Evolutionary conservation across 2,329 filamentous ascomycete species (phyloP), one percentile per base, ranked within the genome.

Genomic region (Ilyonectria mors-panacis): DNA sequence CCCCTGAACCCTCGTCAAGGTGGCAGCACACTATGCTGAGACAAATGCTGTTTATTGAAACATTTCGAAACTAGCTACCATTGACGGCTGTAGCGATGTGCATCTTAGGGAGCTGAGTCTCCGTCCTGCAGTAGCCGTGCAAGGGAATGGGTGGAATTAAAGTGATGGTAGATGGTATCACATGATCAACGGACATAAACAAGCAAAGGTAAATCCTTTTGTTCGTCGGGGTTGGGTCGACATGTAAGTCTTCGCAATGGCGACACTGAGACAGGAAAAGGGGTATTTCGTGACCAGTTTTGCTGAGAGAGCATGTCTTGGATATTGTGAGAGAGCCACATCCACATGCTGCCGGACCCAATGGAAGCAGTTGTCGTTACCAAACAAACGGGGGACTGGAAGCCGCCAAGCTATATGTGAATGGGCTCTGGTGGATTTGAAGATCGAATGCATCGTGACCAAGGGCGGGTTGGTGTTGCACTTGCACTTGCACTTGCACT

Each of bases 11-110:
- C 50, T 35, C 21, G 47, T 65, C 55, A 58, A 64, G 28, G 58
- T 59, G 63, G 15, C 30, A 75, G 69, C 70, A 71, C 65, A 70
- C 67, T 73, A 66, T 72, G 70, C 72, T 67, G 66, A 69, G 63
- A 70, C 69, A 60, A 57, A 58, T 45, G 45, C 50, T 69, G 65
- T 45, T 55, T 57, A 47, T 68, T 70, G 72, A 73, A 76, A 71
- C 66, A 68, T 66, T 68, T 53, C 30, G 50, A 69, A n/a, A 17
- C 10, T 37, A 39, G 59, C 65, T 26, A 51, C 59, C 62, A 68
- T 68, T 66, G 47, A 62, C 50, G 63, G 60, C 55, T 61, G 62
- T 62, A 70, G 67, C 51, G 64, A 67, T 50, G n/a, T 33, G 30
- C 50, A 5, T 53, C n/a, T 12, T 64, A n/a, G 17, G 37, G 39